phyloP scores from a whole-genome alignment of 2,329 filamentous ascomycete genomes.

The Monilinia aucupariae region DNA sequence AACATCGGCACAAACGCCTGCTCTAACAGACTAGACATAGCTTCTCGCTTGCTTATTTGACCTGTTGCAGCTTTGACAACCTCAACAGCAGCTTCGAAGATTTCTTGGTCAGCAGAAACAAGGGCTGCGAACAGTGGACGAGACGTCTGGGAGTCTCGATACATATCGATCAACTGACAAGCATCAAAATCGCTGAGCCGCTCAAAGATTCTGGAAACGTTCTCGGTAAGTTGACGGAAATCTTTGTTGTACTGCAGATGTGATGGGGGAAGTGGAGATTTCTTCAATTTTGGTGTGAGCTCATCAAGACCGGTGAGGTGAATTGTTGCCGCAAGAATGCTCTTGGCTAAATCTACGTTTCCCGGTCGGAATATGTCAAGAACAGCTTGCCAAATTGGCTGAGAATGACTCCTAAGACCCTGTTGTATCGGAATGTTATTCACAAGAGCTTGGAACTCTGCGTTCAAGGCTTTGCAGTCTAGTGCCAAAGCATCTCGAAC shows the following conservation, averaged over 20 bases:
- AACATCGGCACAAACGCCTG: conserved; percentile 43
- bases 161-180: conserved; percentile 63
- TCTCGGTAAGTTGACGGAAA: conserved; percentile 55
- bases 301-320: conserved; percentile 71
- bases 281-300: conserved; percentile 42
- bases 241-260: conserved; percentile 73
- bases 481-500: conserved; percentile 62
- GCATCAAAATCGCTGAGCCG: conserved; percentile 71
- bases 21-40: conserved; percentile 44
- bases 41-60: conserved; percentile 51
- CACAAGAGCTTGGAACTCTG: conserved; percentile 63
- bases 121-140: conserved; percentile 72
- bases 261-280: conserved; percentile 43
- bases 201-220: conserved; percentile 69
- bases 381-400: conserved; percentile 73
- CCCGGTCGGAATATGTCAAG: conserved; percentile 61
- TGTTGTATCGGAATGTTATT: conserved; percentile 57
- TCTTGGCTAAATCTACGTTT: conserved; percentile 66
- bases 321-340: conserved; percentile 55
- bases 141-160: conserved; percentile 61
- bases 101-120: conserved; percentile 71
- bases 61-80: conserved; percentile 77
- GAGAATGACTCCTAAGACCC: conserved; percentile 63
- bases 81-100: conserved; percentile 74
- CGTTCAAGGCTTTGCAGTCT: conserved; percentile 64